Evolutionary conservation across 75 land plant species (phyloP).

Genomic region (Chamaecyparis obtusa): DNA sequence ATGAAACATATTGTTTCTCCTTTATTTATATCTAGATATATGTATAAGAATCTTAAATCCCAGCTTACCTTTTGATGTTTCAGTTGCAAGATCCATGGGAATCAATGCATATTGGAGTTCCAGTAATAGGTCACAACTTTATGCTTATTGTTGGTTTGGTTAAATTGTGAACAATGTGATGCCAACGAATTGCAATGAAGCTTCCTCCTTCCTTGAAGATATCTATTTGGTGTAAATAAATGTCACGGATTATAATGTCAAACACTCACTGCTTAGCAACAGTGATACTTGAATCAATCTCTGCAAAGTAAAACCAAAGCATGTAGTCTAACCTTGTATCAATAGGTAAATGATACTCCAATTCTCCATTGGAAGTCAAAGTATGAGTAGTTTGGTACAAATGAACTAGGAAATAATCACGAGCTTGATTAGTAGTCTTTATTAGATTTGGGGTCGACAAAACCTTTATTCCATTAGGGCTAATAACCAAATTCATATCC

Average conservation of each 20-base stretch:
- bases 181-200: constrained; percentile 58
- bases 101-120: constrained; percentile 79
- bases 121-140: constrained; percentile 54
- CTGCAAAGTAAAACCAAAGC: constrained; percentile 98
- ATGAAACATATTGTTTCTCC: not conserved
- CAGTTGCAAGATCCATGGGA: constrained; percentile 69
- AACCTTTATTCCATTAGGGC: constrained; percentile 7
- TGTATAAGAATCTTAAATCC: constrained; percentile 4
- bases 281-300: constrained; percentile 70
- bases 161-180: constrained; percentile 59
- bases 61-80: constrained; percentile 65
- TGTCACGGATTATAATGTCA: constrained; percentile 54
- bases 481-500: constrained; percentile 29
- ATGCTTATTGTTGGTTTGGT: constrained; percentile 55
- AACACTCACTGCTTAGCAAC: constrained; percentile 77
- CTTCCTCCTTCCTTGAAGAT: constrained; percentile 68
- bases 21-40: not conserved
- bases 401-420: constrained; percentile 71
- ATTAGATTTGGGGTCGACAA: constrained; percentile 39
- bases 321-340: constrained; percentile 84
- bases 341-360: constrained; percentile 61
- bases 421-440: constrained; percentile 34
- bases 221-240: constrained; percentile 55
- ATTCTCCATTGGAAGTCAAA: not conserved
- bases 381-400: constrained; percentile 70